Evolutionary conservation across 2,329 filamentous ascomycete genomes (phyloP).

Genomic region (Aspergillus thermomutatus): DNA sequence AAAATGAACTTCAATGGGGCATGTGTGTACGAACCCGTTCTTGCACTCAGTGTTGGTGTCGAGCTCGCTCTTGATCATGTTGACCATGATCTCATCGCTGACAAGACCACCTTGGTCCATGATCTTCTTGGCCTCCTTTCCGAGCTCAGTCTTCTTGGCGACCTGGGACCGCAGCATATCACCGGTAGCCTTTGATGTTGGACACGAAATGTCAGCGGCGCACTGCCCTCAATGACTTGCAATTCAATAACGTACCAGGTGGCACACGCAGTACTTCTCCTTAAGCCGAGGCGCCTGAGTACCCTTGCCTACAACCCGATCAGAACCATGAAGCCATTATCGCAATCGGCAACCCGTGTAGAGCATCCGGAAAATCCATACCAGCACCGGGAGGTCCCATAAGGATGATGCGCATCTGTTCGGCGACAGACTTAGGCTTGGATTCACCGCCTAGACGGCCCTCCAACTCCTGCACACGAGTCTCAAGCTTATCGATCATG

Average conservation of each 20-base stretch:
- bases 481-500: slow-evolving; percentile 78
- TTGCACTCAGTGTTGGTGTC: slow-evolving; percentile 93
- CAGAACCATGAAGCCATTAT: slow-evolving; percentile 8
- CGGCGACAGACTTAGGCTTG: slow-evolving; percentile 48
- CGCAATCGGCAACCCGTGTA: background rate
- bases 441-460: slow-evolving; percentile 57
- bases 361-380: slow-evolving; percentile 41
- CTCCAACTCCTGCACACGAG: slow-evolving; percentile 83
- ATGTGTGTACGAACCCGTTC: slow-evolving; percentile 68
- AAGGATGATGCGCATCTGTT: slow-evolving; percentile 89
- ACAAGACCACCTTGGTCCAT: slow-evolving; percentile 98
- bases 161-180: slow-evolving; percentile 99
- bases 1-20: slow-evolving; percentile 6
- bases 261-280: slow-evolving; percentile 96
- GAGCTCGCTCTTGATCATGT: slow-evolving; percentile 98
- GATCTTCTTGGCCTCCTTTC: slow-evolving; percentile 98
- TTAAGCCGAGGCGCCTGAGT: slow-evolving; percentile 98
- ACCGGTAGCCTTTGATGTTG: slow-evolving; percentile 71
- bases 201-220: background rate
- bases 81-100: slow-evolving; percentile 98
- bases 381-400: slow-evolving; percentile 97
- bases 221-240: slow-evolving; percentile 10
- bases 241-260: slow-evolving; percentile 65
- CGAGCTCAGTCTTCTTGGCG: slow-evolving; percentile 91
- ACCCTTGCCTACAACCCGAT: slow-evolving; percentile 73